phyloP scores from a whole-genome alignment of 257 asterid species.

The Craterostigma plantagineum region DNA sequence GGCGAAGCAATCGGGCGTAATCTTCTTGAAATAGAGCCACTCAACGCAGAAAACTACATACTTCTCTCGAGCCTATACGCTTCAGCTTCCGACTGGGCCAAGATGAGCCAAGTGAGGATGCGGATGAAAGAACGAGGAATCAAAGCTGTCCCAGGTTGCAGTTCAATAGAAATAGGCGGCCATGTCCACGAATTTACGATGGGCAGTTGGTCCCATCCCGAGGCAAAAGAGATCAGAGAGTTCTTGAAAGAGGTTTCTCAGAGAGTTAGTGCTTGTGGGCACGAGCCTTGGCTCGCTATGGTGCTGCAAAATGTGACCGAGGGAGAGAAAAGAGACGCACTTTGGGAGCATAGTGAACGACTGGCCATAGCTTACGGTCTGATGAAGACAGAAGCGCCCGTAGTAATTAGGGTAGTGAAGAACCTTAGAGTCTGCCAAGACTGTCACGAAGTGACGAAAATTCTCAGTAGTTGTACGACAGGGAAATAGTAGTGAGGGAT shows the following conservation, averaged over 20 bases:
- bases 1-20: slow-evolving; percentile 32
- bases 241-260: slow-evolving; percentile 22
- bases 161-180: slow-evolving; percentile 44
- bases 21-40: slow-evolving; percentile 44
- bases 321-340: slow-evolving; percentile 34
- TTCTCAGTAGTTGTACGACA: slow-evolving; percentile 33
- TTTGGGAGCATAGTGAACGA: slow-evolving; percentile 59
- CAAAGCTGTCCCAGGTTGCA: slow-evolving; percentile 40
- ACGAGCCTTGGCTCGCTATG: slow-evolving; percentile 41
- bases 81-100: slow-evolving; percentile 36
- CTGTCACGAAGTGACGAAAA: slow-evolving; percentile 55
- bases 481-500: slow-evolving; percentile 53
- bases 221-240: slow-evolving; percentile 23
- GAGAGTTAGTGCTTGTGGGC: slow-evolving; percentile 25
- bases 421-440: slow-evolving; percentile 42
- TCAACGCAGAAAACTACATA: slow-evolving; percentile 42
- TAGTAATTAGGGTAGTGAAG: slow-evolving; percentile 34
- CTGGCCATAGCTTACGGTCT: slow-evolving; percentile 53
- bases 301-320: slow-evolving; percentile 32
- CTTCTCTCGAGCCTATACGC: slow-evolving; percentile 47
- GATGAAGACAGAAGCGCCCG: slow-evolving; percentile 37
- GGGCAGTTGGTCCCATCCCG: slow-evolving; percentile 54
- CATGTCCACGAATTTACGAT: slow-evolving; percentile 39
- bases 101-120: slow-evolving; percentile 37
- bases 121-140: slow-evolving; percentile 40